A percentile compares a stretch with the other conserved stretches of the same genome.
Evolutionary conservation across 2,329 filamentous ascomycete genomes (phyloP).

Genomic region (Monilinia fructicola): DNA sequence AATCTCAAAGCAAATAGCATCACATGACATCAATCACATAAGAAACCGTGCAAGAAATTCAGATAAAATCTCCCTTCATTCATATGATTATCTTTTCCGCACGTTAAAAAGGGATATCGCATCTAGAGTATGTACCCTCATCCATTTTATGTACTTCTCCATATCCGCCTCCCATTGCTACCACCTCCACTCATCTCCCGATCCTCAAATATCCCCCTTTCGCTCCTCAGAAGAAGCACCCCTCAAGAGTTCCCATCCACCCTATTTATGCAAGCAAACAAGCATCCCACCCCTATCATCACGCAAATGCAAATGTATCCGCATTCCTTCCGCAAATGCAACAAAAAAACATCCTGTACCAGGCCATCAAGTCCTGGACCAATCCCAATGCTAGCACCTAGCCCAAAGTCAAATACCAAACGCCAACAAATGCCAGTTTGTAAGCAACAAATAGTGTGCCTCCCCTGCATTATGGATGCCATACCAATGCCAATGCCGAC

Average conservation of each 20-base stretch:
- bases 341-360: not conserved
- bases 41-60: not conserved
- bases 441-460: not conserved
- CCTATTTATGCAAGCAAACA: not conserved
- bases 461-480: conserved; percentile 8
- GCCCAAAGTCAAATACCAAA: not conserved
- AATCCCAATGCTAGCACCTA: conserved; percentile 13
- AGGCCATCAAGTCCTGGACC: not conserved
- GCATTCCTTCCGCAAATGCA: conserved; percentile 3
- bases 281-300: not conserved
- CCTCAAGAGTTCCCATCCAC: not conserved
- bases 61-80: not conserved
- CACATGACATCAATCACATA: not conserved
- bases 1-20: not conserved
- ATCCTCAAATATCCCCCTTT: not conserved
- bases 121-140: not conserved
- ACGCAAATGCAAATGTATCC: conserved; percentile 3
- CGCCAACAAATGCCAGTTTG: not conserved
- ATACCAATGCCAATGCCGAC: not conserved
- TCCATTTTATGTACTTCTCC: conserved; percentile 2
- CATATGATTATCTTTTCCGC: not conserved
- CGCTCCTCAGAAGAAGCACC: not conserved
- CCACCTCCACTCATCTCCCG: not conserved
- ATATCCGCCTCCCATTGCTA: not conserved
- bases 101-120: not conserved